Evolutionary conservation across 805 yeast species (phyloP).

Genomic region (Yarrowia yakushimensis): DNA sequence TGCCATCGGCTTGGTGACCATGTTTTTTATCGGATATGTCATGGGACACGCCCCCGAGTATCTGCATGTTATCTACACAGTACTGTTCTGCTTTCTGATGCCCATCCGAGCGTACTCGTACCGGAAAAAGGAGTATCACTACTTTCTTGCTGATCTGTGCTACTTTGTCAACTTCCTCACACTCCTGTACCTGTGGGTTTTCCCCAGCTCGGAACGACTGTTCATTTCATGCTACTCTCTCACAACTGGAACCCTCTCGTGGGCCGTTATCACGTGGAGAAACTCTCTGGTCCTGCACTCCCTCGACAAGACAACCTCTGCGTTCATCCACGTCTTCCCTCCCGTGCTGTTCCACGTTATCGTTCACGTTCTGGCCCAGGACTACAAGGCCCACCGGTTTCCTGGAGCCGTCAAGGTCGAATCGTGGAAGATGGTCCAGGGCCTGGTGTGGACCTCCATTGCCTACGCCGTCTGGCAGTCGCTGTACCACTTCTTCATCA

Average conservation of each 20-base stretch:
- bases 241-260: slow-evolving; percentile 82
- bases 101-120: slow-evolving; percentile 84
- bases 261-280: slow-evolving; percentile 95
- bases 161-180: slow-evolving; percentile 79
- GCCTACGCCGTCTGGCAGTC: slow-evolving; percentile 89
- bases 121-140: slow-evolving; percentile 74
- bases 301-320: slow-evolving; percentile 85
- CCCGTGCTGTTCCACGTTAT: slow-evolving; percentile 83
- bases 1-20: slow-evolving; percentile 62
- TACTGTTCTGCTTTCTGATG: slow-evolving; percentile 57
- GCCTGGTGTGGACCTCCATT: slow-evolving; percentile 73
- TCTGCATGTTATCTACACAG: slow-evolving; percentile 74
- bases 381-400: slow-evolving; percentile 53
- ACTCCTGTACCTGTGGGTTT: slow-evolving; percentile 72
- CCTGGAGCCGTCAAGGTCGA: slow-evolving; percentile 72
- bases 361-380: slow-evolving; percentile 67
- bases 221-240: slow-evolving; percentile 83
- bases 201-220: slow-evolving; percentile 67
- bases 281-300: slow-evolving; percentile 89
- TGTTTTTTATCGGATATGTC: slow-evolving; percentile 68
- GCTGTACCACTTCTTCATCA: slow-evolving; percentile 85
- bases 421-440: slow-evolving; percentile 69
- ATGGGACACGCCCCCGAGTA: slow-evolving; percentile 74
- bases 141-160: slow-evolving; percentile 87
- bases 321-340: slow-evolving; percentile 88